Evolutionary conservation across 1,284 basidiomycete genomes (phyloP), one percentile per base, ranked within the genome.

Genomic region (Cutaneotrichosporon sp.): DNA sequence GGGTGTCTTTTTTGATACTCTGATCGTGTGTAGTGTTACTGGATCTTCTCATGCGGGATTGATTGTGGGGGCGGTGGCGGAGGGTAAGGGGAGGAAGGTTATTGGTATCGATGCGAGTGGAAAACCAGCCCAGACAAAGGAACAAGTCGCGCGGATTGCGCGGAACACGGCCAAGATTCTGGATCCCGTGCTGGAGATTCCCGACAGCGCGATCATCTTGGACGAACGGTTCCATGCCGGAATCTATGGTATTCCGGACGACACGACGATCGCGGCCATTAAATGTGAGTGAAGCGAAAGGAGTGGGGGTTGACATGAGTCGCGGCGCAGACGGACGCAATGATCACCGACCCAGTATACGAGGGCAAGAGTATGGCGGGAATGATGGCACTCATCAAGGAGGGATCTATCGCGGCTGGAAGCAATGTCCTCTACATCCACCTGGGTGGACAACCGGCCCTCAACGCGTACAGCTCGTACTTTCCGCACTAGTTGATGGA

Each of bases 281-380:
- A 71, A 71, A 61, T 62, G 67, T 72, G 65, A 65, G 70, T 21
- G 47, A 16, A 10, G 11, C 36, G 8, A n/a, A 2, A 18, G 6
- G 34, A 31, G 26, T 31, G 11, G 8, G 53, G 50, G 30, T 40
- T 57, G 42, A 57, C 40, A 9, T 8, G 47, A 70, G 71, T 69
- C 47, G 69, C 68, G 22, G 73, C 73, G 0, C 58, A 58, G 36
- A 73, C 70, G 7, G 74, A 75, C 63, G 63, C 69, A 1, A 67
- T 74, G 67, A 76, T 74, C 66, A 74, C 73, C 22, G 72, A 73
- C 62, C 73, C 71, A 18, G 75, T 76, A 16, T 74, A 74, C 65
- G 74, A 75, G 65, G 70, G 74, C 61, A 76, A 76, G 62, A 70
- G 69, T 7, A 69, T 76, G 64, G 73, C 72, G 1, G 74, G 74